Evolutionary conservation across 2,329 filamentous ascomycete genomes (phyloP), one percentile per base, ranked within the genome.

Genomic region (Pochonia chlamydosporia): DNA sequence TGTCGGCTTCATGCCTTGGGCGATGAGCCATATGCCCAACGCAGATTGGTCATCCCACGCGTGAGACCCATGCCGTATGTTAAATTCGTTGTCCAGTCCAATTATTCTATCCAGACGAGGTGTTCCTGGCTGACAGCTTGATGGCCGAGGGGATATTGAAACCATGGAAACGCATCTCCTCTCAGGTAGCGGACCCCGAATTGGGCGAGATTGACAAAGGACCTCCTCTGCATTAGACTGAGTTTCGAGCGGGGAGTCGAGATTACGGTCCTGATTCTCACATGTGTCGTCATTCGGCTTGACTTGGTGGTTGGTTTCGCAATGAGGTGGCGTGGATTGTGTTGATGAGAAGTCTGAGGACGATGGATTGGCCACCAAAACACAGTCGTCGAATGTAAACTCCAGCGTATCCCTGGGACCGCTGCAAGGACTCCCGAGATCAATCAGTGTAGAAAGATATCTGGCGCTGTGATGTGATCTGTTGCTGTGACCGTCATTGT

Each of bases 401-500:
- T 77, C 73, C 35, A 77, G 67, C n/a, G 64, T 66, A 55, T 78
- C 74, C 50, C 74, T 64, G 16, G 74, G 74, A 1, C 74, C 73
- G 43, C 63, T 62, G 9, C 63, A 61, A 8, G 64, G 62, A 14
- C 62, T 50, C 1, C 56, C 52, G 36, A 58, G 48, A 18, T 66
- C 61, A 26, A 59, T 55, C 5, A 59, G 56, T 11, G 61, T 52
- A 16, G 56, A 60, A 20, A 55, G 48, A 23, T 55, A 53, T 37
- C 46, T 54, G 39, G 53, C 57, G n/a, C 54, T 60, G 18, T 55
- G 52, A 13, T 52, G 54, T 10, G 63, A 61, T 11, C 49, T 54
- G 5, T 58, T 56, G 35, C 58, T 64, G 1, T 53, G 48, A 16
- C 64, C 60, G 16, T 69, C 65, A 40, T 67, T 64, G 30, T 68